Percentiles rank a stretch among this genome's conserved stretches.
Conservation (phyloP, 2,329 filamentous ascomycete genomes). For the Seiridium unicorne region DNA sequence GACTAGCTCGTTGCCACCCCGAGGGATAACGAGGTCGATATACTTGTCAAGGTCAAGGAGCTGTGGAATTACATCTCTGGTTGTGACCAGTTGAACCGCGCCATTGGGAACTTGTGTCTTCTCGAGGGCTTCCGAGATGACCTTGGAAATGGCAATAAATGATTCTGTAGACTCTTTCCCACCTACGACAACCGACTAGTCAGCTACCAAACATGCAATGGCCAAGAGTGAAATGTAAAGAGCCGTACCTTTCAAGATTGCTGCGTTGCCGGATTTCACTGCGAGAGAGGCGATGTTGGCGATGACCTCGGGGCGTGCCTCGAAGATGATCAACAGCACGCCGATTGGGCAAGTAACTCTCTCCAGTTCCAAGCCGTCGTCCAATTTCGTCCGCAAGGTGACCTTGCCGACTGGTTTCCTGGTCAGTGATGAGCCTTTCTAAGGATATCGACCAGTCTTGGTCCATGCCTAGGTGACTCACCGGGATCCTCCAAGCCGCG, state of each 20-base stretch:
- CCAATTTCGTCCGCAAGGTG: constrained; percentile 79
- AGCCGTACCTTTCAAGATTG: constrained; percentile 78
- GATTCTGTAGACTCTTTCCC: constrained; percentile 95
- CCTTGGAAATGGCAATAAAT: constrained; percentile 85
- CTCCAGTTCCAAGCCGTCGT: constrained; percentile 82
- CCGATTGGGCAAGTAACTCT: constrained; percentile 93
- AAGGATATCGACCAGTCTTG: too few species aligned
- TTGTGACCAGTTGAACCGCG: constrained; percentile 91
- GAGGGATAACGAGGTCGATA: constrained; percentile 93
- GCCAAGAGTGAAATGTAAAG: neutral
- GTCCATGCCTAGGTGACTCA: constrained; percentile 40
- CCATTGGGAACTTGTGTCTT: constrained; percentile 75
- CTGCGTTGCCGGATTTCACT: constrained; percentile 95
- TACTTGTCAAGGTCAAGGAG: constrained; percentile 82
- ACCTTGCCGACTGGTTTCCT: constrained; percentile 69
- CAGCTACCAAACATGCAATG: neutral
- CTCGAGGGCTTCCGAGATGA: constrained; percentile 76
- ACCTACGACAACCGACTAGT: constrained; percentile 41
- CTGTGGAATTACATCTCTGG: constrained; percentile 83
- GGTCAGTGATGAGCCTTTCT: neutral
- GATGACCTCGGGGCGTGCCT: constrained; percentile 95
- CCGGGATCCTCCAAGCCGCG: constrained; percentile 80
- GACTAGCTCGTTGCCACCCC: constrained; percentile 87
- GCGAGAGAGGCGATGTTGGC: constrained; percentile 95
- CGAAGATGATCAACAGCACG: constrained; percentile 97